A percentile compares a stretch with the other conserved stretches of the same genome.
phyloP scores from a whole-genome alignment of 2,329 filamentous ascomycete genomes.

The Phaeosphaeria sp. region DNA sequence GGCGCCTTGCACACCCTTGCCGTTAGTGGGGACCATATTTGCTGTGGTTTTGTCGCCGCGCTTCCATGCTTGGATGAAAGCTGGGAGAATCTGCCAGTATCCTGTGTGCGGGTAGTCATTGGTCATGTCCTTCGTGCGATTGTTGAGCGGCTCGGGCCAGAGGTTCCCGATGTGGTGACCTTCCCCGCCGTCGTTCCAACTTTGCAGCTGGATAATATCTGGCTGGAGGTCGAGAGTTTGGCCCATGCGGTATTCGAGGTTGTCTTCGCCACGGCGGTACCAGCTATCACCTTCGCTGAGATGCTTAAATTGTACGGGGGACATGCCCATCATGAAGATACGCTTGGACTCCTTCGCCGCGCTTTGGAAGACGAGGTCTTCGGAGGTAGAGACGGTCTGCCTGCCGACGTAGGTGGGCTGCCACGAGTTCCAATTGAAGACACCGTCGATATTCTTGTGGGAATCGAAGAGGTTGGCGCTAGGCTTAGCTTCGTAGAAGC shows the following conservation, averaged over 20 bases:
- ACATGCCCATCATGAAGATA: constrained; percentile 50
- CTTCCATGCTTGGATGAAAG: constrained; percentile 50
- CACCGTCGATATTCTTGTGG: constrained; percentile 40
- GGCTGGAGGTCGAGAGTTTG: constrained; percentile 43
- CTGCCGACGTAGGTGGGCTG: constrained; percentile 23
- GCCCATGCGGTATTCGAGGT: constrained; percentile 39
- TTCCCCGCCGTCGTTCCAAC: constrained; percentile 52
- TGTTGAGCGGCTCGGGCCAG: constrained; percentile 43
- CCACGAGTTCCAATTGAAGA: constrained; percentile 51
- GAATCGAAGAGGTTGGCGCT: constrained; percentile 27
- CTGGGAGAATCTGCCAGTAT: constrained; percentile 42
- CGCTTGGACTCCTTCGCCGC: constrained; percentile 40
- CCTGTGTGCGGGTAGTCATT: constrained; percentile 44
- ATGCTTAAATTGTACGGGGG: constrained; percentile 50
- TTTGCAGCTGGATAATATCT: constrained; percentile 49
- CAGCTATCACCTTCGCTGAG: constrained; percentile 36
- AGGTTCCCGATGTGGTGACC: constrained; percentile 51
- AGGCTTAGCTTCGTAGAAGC: constrained; percentile 33
- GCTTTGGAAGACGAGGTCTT: constrained; percentile 38
- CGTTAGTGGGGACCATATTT: constrained; percentile 27
- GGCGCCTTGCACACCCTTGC: constrained; percentile 22
- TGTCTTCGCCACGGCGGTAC: constrained; percentile 49
- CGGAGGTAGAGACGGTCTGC: constrained; percentile 31
- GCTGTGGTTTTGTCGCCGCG: constrained; percentile 29
- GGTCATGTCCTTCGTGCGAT: constrained; percentile 32